Conservation (phyloP, 1,284 basidiomycete genomes). For the Apiotrichum laibachii region DNA sequence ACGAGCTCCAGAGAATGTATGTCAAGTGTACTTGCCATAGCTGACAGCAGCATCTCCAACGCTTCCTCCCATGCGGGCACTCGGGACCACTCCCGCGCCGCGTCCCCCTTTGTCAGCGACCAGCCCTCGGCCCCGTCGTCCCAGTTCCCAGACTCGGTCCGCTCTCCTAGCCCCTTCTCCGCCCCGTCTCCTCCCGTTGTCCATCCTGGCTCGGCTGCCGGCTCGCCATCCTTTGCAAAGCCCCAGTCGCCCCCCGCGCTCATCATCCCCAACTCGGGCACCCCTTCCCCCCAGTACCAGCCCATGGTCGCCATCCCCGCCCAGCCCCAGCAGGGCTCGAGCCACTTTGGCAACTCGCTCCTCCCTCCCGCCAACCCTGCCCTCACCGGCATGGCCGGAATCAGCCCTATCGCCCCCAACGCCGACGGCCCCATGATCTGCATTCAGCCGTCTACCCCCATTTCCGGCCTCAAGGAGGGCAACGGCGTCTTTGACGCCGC, state of each 20-base stretch:
- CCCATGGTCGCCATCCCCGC: not conserved
- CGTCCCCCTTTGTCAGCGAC: slow-evolving; percentile 18
- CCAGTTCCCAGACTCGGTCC: slow-evolving; percentile 24
- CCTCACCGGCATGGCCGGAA: slow-evolving; percentile 48
- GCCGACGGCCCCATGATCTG: slow-evolving; percentile 51
- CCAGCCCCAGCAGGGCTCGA: not conserved
- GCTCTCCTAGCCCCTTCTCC: slow-evolving; percentile 31
- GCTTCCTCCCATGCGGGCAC: slow-evolving; percentile 27
- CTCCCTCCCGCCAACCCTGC: slow-evolving; percentile 43
- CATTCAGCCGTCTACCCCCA: slow-evolving; percentile 52
- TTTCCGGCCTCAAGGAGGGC: slow-evolving; percentile 46
- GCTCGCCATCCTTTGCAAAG: slow-evolving; percentile 44
- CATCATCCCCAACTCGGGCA: slow-evolving; percentile 40
- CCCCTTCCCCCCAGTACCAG: slow-evolving; percentile 29
- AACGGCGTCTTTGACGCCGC: slow-evolving; percentile 47
- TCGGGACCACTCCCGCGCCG: slow-evolving; percentile 14
- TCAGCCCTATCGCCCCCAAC: slow-evolving; percentile 47
- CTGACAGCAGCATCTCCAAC: slow-evolving; percentile 30
- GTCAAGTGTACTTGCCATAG: slow-evolving; percentile 11
- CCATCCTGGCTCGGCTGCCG: slow-evolving; percentile 17
- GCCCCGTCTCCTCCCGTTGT: slow-evolving; percentile 26
- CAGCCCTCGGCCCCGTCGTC: slow-evolving; percentile 9
- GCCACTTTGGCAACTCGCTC: slow-evolving; percentile 27
- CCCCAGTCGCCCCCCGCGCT: slow-evolving; percentile 50
- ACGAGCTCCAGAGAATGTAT: slow-evolving; percentile 44